Conservation (phyloP, 768 basidiomycete species). For the Lentinula raphanica region DNA sequence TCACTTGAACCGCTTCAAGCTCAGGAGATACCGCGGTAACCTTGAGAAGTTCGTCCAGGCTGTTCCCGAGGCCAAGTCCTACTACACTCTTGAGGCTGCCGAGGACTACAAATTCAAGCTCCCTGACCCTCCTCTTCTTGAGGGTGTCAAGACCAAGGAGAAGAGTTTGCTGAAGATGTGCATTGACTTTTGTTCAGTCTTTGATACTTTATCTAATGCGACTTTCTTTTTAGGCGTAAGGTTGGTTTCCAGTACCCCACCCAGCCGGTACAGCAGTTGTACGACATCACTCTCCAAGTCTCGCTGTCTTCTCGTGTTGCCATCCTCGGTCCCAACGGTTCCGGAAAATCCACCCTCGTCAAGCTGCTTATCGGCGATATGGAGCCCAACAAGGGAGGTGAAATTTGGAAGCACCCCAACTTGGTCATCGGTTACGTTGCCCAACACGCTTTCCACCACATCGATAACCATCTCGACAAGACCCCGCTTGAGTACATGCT, state of each 20-base stretch:
- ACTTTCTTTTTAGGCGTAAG: constrained; percentile 60
- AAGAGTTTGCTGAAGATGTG: constrained; percentile 93
- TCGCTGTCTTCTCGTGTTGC: constrained; percentile 98
- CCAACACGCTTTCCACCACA: constrained; percentile 99
- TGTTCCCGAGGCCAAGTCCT: constrained; percentile 96
- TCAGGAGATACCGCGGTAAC: constrained; percentile 92
- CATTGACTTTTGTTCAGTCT: constrained; percentile 5
- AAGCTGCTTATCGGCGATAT: constrained; percentile 95
- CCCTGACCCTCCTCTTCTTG: constrained; percentile 92
- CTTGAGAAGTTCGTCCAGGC: constrained; percentile 90
- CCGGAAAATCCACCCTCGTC: constrained; percentile 96
- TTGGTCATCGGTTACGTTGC: constrained; percentile 99
- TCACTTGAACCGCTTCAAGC: constrained; percentile 97
- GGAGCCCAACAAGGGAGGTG: constrained; percentile 94
- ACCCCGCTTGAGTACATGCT: constrained; percentile 99
- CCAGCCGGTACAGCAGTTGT: constrained; percentile 81
- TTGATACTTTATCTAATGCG: background rate
- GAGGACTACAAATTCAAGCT: constrained; percentile 99
- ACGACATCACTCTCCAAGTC: constrained; percentile 94
- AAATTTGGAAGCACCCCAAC: constrained; percentile 99
- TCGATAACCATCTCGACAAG: constrained; percentile 97
- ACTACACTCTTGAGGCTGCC: constrained; percentile 92
- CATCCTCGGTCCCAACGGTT: constrained; percentile 97
- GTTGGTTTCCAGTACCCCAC: constrained; percentile 96
- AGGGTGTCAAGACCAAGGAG: constrained; percentile 99